Evolutionary conservation across 2,329 filamentous ascomycete species (phyloP), one percentile per base, ranked within the genome.

Genomic region (Lasiodiplodia hormozganensis): DNA sequence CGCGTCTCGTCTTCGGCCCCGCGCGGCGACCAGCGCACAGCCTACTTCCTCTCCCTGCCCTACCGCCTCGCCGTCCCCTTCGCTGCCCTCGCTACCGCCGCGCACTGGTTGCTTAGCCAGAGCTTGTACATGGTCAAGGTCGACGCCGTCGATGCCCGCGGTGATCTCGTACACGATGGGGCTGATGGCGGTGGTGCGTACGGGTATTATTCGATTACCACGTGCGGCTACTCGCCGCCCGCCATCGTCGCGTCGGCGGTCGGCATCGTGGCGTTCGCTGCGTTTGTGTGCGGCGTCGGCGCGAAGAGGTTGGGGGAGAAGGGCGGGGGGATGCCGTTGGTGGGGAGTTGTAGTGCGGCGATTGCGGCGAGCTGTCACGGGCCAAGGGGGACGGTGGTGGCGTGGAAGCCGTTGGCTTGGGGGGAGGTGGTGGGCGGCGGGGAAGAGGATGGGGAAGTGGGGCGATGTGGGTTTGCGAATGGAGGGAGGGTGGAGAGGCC

Each of bases 81-180:
- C 0, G 71, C 81, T 16, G 38, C 70, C 0, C 28, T 28, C 4
- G 12, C 72, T 0, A 79, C 77, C 1, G 74, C 72, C 0, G 12
- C 84, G 1, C 82, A 84, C 65, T 84, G 81, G 81, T 71, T 84
- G 1, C 72, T 82, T 4, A 83, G 82, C 0, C 79, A 83, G 52
- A 75, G 74, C n/a, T 66, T 84, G 4, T 85, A 83, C 71, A 69
- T 85, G 2, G 77, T 79, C 0, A 70, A 72, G 4, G 71, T 81
- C 16, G 73, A 76, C 8, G 62, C 16, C 0, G 25, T 23, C 36
- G 58, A 36, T 2, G 14, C 53, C 28, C 14, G 3, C 12, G 28
- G 28, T 6, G 18, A 14, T 2, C 28, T 8, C 28, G 6, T n/a
- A 10, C 4, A 8, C 10, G 53, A 12, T 14, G 38, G 16, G 1